phyloP scores from a whole-genome alignment of 345 rosid species.

The Corchorus olitorius region DNA sequence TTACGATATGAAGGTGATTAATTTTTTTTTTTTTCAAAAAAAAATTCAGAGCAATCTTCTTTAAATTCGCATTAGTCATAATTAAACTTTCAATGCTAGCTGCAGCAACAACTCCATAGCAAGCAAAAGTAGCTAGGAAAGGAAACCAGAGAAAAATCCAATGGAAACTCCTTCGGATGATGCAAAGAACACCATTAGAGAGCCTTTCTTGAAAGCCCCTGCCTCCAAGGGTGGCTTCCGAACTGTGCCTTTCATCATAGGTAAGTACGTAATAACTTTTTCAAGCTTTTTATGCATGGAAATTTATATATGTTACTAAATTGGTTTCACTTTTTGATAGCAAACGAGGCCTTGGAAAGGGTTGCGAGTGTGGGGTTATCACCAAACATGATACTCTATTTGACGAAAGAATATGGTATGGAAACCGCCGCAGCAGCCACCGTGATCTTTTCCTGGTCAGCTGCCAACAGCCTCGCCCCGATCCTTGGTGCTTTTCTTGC shows the following conservation, averaged over 20 bases:
- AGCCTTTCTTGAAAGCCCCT: slow-evolving; percentile 35
- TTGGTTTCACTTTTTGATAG: slow-evolving; percentile 29
- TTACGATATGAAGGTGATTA: too few relatives aligned
- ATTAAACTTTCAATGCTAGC: too few relatives aligned
- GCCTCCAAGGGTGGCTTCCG: slow-evolving; percentile 43
- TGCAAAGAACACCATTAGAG: slow-evolving; percentile 16
- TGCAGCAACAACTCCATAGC: too few relatives aligned
- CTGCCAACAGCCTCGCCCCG: slow-evolving; percentile 59
- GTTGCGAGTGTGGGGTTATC: slow-evolving; percentile 50
- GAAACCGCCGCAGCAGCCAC: slow-evolving; percentile 45
- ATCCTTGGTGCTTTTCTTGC: slow-evolving; percentile 60
- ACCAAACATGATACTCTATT: slow-evolving; percentile 65
- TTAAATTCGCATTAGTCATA: too few relatives aligned
- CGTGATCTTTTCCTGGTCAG: slow-evolving; percentile 56
- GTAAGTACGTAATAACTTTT: slow-evolving; percentile 33
- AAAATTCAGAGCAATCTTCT: too few relatives aligned
- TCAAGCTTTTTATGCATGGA: not conserved
- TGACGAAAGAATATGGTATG: slow-evolving; percentile 54
- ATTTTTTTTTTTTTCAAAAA: too few relatives aligned
- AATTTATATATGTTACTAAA: too few relatives aligned
- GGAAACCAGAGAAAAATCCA: not conserved
- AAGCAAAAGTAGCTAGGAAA: too few relatives aligned
- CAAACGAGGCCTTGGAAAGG: slow-evolving; percentile 66
- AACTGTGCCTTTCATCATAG: slow-evolving; percentile 63
- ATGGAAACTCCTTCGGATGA: slow-evolving; percentile 22